These are phyloP conservation scores for Wickerhamomyces queroliae DNA, from an alignment of 805 yeast species.

Conservation along the genomic window DNA sequence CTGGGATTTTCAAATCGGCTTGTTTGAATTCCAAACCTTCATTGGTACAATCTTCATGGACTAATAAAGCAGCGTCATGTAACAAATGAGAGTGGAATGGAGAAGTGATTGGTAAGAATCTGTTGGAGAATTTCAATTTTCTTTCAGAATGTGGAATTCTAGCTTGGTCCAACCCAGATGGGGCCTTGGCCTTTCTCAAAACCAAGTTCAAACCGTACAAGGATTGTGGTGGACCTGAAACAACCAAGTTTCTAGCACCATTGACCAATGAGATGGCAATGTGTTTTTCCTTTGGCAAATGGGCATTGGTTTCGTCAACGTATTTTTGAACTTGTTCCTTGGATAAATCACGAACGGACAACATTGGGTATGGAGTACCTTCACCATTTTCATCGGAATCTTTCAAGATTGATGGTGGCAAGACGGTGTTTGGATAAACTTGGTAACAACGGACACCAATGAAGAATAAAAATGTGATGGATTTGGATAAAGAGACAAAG, in stretches of 20 bases:
- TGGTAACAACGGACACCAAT: constrained; percentile 90
- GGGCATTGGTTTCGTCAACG: constrained; percentile 85
- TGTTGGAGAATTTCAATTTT: constrained; percentile 86
- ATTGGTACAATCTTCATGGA: constrained; percentile 57
- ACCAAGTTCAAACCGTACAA: constrained; percentile 91
- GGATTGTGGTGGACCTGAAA: constrained; percentile 97
- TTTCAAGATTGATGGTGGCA: constrained; percentile 88
- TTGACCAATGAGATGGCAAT: constrained; percentile 86
- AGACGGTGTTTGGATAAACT: constrained; percentile 87
- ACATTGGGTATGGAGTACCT: constrained; percentile 97
- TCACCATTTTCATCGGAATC: constrained; percentile 92
- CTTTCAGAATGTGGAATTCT: constrained; percentile 92
- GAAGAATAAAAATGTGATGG: constrained; percentile 82
- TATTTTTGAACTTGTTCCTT: constrained; percentile 70
- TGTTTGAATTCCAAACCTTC: constrained; percentile 53
- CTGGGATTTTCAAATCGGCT: constrained; percentile 69
- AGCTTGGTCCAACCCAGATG: constrained; percentile 90
- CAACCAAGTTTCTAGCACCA: constrained; percentile 94
- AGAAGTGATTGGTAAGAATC: constrained; percentile 91
- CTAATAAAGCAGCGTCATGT: constrained; percentile 60
- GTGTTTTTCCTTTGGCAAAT: constrained; percentile 87
- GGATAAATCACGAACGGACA: constrained; percentile 85
- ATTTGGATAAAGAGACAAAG: constrained; percentile 63
- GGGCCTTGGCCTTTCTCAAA: constrained; percentile 90
- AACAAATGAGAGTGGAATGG: constrained; percentile 95